Base-by-base conservation (phyloP, 352 stramenopile genomes). In the Phytophthora tubulina region DNA sequence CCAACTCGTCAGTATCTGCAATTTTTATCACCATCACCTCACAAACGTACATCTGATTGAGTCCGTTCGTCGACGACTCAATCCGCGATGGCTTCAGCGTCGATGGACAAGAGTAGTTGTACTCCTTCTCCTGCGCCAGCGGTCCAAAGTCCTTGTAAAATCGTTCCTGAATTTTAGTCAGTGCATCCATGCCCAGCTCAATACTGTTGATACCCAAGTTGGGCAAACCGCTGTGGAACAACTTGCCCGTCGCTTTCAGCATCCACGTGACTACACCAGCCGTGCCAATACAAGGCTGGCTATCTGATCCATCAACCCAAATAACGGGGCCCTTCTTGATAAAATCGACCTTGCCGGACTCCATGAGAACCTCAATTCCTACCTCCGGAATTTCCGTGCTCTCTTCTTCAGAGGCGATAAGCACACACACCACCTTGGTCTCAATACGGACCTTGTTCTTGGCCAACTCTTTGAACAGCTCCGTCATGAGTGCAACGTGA, bases 271-370 rank as follows among this genome's bases (percentile, higher is more conserved):
- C 83, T 5, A 85, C 80, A 21, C 89, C 89, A n/a, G 90, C 85
- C 46, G 92, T 98, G 10, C 92, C 93, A 38, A 97, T 96, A 76
- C 92, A 97, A 4, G 93, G 93, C 66, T 98, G 91, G 32, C 78
- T 93, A 73, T 98, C 92, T 21, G 90, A 91, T 63, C 84, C 90
- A 69, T 98, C 93, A 30, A 98, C 82, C 93, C 93, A 98, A 55
- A 97, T 95, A 35, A 96, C 83, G 0, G 92, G 93, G 0, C 91
- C 90, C 45, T 97, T 96, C 85, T 97, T 97, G 54, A 98, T 87
- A 33, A 97, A 93, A 64, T 98, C 90, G 44, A 98, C 89, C 63
- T 94, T 92, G 21, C 93, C 93, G 3, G 81, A 88, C 67, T 90
- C 83, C 78, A 95, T 86, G 5, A 98, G 76, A 48, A 76, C 85